Conservation (phyloP, 148 eudicot species). For the Amaranthus cruentus region DNA sequence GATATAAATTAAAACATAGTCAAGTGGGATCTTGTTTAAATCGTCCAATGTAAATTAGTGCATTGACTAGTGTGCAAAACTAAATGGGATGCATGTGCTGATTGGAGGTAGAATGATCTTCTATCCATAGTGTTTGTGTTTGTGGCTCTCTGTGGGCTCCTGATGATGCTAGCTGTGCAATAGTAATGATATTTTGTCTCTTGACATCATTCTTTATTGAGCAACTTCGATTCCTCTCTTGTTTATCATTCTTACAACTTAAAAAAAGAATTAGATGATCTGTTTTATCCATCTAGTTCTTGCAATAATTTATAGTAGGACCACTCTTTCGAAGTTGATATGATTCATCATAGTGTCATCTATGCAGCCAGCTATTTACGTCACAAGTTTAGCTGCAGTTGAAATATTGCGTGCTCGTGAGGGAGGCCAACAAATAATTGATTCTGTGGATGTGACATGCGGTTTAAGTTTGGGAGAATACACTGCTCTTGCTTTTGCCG, state of each 20-base stretch:
- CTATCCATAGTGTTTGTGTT: background rate
- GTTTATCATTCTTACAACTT: background rate
- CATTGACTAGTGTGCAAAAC: too few species aligned
- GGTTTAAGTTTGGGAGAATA: conserved; percentile 96
- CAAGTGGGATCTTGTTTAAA: too few species aligned
- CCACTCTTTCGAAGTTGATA: background rate
- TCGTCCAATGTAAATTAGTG: too few species aligned
- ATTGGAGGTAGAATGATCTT: too few species aligned
- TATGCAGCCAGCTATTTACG: conserved; percentile 91
- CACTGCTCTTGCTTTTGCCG: conserved; percentile 96
- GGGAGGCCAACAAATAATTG: conserved; percentile 85
- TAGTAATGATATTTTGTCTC: background rate
- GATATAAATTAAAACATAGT: too few species aligned
- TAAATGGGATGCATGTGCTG: too few species aligned
- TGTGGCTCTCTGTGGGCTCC: background rate
- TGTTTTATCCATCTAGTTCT: background rate
- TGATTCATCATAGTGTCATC: background rate
- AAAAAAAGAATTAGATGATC: background rate
- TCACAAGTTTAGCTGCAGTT: conserved; percentile 85
- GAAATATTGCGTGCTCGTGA: conserved; percentile 93
- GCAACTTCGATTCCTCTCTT: background rate
- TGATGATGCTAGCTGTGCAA: background rate
- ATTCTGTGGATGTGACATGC: conserved; percentile 91
- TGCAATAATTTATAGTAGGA: background rate
- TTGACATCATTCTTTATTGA: too few species aligned